Evolutionary conservation across 495 filamentous ascomycete species (phyloP).

Genomic region (Penicillium cosmopolitanum): DNA sequence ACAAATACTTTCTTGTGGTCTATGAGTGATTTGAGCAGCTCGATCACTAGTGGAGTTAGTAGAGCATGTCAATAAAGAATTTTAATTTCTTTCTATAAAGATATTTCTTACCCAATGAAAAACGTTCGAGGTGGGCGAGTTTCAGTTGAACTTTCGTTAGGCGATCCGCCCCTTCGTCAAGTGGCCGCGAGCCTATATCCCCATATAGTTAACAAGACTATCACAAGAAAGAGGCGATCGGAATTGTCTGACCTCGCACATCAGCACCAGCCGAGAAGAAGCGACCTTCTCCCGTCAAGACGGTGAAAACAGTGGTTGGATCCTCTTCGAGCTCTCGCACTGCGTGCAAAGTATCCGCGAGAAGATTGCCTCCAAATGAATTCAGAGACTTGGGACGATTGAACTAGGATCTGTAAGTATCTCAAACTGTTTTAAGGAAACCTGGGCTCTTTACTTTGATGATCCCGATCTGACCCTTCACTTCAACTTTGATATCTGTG

Average conservation of each 20-base stretch:
- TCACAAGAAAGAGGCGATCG: background rate
- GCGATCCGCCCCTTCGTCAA: background rate
- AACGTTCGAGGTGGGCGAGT: background rate
- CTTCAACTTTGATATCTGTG: conserved; percentile 20
- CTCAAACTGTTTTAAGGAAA: background rate
- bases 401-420: conserved; percentile 8
- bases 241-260: conserved; percentile 6
- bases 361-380: conserved; percentile 17
- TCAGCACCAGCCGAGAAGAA: conserved; percentile 30
- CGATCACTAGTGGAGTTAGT: background rate
- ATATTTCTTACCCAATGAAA: background rate
- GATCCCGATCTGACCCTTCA: conserved; percentile 22
- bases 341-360: conserved; percentile 22
- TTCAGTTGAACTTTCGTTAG: conserved; percentile 2
- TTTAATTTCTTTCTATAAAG: background rate
- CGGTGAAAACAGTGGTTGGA: conserved; percentile 23
- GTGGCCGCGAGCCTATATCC: background rate
- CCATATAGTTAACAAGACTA: background rate
- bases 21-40: background rate
- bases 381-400: conserved; percentile 23
- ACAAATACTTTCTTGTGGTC: conserved; percentile 26
- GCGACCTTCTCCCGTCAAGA: conserved; percentile 29
- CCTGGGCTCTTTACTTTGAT: conserved; percentile 18
- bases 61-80: background rate
- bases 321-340: conserved; percentile 24